Evolutionary conservation across 2,329 filamentous ascomycete genomes (phyloP).

Genomic region (Penicillium fuscoglaucum): DNA sequence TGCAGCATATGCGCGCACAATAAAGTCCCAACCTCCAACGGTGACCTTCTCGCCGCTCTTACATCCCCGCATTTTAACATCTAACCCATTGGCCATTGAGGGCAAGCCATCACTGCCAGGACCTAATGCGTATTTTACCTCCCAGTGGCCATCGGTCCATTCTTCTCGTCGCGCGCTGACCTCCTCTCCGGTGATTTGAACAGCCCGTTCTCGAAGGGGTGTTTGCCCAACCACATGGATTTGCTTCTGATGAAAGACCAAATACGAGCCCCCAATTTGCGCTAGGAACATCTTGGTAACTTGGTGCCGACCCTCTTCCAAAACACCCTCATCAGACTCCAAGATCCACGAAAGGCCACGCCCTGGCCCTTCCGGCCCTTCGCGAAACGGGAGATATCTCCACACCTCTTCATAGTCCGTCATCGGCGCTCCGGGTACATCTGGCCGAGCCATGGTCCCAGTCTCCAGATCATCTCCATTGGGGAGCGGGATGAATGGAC

Average conservation of each 20-base stretch:
- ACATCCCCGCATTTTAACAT: background rate
- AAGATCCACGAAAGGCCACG: background rate
- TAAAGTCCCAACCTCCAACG: background rate
- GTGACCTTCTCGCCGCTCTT: background rate
- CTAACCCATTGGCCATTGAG: background rate
- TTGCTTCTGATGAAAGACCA: background rate
- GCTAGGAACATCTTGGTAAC: background rate
- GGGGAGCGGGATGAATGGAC: background rate
- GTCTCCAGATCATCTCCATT: background rate
- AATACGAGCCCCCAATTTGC: background rate
- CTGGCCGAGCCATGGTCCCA: background rate
- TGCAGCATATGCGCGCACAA: background rate
- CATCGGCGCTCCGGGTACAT: background rate
- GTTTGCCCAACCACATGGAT: background rate
- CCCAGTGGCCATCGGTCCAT: background rate
- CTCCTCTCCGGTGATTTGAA: background rate
- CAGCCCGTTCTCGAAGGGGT: background rate
- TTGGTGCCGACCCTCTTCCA: background rate
- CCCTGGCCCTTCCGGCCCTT: background rate
- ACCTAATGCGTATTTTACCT: background rate
- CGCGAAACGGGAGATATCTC: background rate
- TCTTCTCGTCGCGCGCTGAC: background rate
- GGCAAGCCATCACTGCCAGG: background rate
- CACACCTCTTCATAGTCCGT: background rate
- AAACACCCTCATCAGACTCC: background rate